Conservation (phyloP, 2,329 filamentous ascomycete genomes). For the Sodiomyces alkalinus region DNA sequence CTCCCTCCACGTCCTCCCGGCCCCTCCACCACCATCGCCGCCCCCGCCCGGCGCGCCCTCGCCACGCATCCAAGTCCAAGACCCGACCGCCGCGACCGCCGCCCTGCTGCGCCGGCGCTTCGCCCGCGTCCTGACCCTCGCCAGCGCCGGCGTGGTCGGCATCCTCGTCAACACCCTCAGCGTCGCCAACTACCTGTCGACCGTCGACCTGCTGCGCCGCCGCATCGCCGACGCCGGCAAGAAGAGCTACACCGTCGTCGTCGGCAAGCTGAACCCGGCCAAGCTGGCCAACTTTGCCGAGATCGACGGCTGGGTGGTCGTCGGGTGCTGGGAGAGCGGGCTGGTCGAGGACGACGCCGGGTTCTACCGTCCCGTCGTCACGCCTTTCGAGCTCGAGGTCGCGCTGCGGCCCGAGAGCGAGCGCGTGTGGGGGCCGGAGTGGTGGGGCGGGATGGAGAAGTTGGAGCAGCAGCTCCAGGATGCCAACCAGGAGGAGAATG, state of each 20-base stretch:
- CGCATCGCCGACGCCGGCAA: slow-evolving; percentile 71
- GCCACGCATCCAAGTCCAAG: slow-evolving; percentile 32
- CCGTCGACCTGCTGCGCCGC: slow-evolving; percentile 56
- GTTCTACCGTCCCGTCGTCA: slow-evolving; percentile 80
- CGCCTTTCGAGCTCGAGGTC: slow-evolving; percentile 81
- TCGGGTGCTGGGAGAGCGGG: slow-evolving; percentile 96
- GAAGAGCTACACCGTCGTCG: slow-evolving; percentile 91
- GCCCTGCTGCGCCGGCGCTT: slow-evolving; percentile 68
- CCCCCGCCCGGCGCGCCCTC: slow-evolving; percentile 16
- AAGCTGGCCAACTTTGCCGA: slow-evolving; percentile 96
- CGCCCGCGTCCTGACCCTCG: slow-evolving; percentile 66
- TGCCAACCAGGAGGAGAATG: slow-evolving; percentile 11
- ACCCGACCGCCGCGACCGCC: slow-evolving; percentile 27
- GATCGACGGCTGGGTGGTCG: slow-evolving; percentile 90
- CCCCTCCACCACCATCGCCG: slow-evolving; percentile 42
- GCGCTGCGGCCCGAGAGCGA: slow-evolving; percentile 61
- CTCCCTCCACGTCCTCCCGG: slow-evolving; percentile 65
- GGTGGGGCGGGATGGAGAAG: slow-evolving; percentile 74
- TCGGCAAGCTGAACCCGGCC: slow-evolving; percentile 88
- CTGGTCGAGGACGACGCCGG: slow-evolving; percentile 69
- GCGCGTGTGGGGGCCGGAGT: slow-evolving; percentile 73
- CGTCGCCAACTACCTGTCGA: slow-evolving; percentile 76
- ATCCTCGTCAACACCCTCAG: slow-evolving; percentile 93
- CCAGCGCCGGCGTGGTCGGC: slow-evolving; percentile 71
- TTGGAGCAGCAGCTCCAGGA: slow-evolving; percentile 30